Evolutionary conservation across 371 early-diverging fungal species (phyloP).

Genomic region (Actinomucor elegans): DNA sequence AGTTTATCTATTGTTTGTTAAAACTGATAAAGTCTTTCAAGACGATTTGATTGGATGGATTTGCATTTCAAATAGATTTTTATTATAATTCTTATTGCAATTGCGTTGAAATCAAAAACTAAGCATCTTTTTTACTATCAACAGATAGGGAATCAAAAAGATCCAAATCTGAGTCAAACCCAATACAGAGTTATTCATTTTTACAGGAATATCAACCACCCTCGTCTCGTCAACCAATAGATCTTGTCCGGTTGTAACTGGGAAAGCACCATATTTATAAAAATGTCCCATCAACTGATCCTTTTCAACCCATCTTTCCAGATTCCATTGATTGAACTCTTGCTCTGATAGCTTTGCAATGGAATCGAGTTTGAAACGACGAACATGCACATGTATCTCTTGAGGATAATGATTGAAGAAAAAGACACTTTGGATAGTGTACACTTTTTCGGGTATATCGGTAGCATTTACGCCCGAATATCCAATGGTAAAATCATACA

Average conservation of each 20-base stretch:
- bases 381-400: slow-evolving; percentile 75
- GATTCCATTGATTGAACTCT: slow-evolving; percentile 75
- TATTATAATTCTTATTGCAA: background rate
- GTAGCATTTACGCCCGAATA: slow-evolving; percentile 70
- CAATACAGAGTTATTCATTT: slow-evolving; percentile 20
- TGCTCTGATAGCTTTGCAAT: slow-evolving; percentile 65
- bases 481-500: slow-evolving; percentile 89
- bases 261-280: slow-evolving; percentile 46
- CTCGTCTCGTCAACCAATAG: background rate
- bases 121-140: slow-evolving; percentile 12
- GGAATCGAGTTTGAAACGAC: slow-evolving; percentile 39
- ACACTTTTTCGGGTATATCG: slow-evolving; percentile 73
- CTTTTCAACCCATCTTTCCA: slow-evolving; percentile 80
- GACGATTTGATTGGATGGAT: too few species aligned
- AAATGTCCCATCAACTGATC: slow-evolving; percentile 81
- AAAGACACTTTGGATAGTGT: slow-evolving; percentile 69
- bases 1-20: slow-evolving; percentile 3
- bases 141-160: slow-evolving; percentile 31
- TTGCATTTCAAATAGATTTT: too few species aligned
- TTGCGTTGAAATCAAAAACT: too few species aligned
- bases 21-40: too few species aligned
- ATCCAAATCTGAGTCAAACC: slow-evolving; percentile 32
- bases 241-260: background rate
- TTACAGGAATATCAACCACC: slow-evolving; percentile 24
- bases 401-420: slow-evolving; percentile 67